These are phyloP conservation scores for Protea cynaroides DNA, from an alignment of 164 flowering plant genomes.

Conservation along the genomic window DNA sequence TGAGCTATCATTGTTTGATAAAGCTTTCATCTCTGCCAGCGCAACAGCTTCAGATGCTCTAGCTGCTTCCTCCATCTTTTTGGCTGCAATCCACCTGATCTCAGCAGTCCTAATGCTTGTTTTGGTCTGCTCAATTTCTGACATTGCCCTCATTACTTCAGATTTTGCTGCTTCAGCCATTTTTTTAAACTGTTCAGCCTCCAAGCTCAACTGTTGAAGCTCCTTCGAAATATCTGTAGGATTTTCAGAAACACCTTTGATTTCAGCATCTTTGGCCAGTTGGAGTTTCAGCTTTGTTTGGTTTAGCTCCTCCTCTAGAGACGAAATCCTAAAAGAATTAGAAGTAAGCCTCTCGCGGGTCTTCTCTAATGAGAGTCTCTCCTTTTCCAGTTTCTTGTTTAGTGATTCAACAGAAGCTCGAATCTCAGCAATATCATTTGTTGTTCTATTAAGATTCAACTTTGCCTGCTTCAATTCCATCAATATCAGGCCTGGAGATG, in stretches of 20 bases:
- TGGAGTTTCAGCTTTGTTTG: constrained; percentile 46
- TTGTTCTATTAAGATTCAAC: constrained; percentile 66
- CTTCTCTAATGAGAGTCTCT: constrained; percentile 58
- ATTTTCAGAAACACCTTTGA: constrained; percentile 23
- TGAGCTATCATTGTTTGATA: constrained; percentile 34
- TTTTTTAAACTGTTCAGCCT: constrained; percentile 64
- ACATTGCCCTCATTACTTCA: constrained; percentile 48
- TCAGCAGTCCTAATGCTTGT: constrained; percentile 62
- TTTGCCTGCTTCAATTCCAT: constrained; percentile 84
- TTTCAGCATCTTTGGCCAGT: constrained; percentile 34
- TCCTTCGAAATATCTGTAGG: constrained; percentile 43
- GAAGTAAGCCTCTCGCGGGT: constrained; percentile 61
- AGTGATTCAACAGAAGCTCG: constrained; percentile 67
- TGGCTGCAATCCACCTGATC: constrained; percentile 71
- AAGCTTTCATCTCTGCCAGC: constrained; percentile 64
- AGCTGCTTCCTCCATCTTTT: constrained; percentile 85
- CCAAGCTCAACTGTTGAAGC: constrained; percentile 52
- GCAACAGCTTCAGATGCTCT: constrained; percentile 78
- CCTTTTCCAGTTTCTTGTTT: constrained; percentile 65
- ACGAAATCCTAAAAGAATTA: constrained; percentile 55
- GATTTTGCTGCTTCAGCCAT: constrained; percentile 62
- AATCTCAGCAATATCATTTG: constrained; percentile 61
- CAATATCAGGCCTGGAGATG: constrained; percentile 61
- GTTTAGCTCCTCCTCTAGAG: constrained; percentile 62
- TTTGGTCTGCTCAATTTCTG: constrained; percentile 69